Conservation (phyloP, 202 grass and related monocot species). For the Bolboschoenoplectus hybrid region DNA sequence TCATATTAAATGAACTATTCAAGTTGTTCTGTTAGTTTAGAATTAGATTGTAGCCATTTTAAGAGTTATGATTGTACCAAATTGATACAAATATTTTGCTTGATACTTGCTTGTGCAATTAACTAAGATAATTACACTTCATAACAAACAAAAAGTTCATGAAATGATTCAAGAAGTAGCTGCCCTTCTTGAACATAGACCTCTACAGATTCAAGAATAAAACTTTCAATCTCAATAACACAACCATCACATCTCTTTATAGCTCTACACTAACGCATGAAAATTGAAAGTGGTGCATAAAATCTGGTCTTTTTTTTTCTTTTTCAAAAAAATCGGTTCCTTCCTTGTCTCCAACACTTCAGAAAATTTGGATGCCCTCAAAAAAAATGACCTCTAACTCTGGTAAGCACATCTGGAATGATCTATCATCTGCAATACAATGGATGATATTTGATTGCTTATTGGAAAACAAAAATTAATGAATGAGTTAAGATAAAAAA, state of each 20-base stretch:
- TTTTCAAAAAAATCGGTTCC: background rate
- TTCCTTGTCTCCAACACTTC: background rate
- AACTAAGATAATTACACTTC: slow-evolving; percentile 17
- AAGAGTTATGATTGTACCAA: background rate
- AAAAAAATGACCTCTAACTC: slow-evolving; percentile 14
- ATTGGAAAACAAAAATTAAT: background rate
- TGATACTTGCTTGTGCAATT: slow-evolving; percentile 23
- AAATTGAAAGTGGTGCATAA: slow-evolving; percentile 5
- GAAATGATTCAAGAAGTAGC: background rate
- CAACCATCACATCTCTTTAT: slow-evolving; percentile 18
- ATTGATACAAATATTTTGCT: background rate
- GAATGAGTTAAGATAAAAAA: background rate
- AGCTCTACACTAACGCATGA: slow-evolving; percentile 28
- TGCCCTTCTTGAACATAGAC: background rate
- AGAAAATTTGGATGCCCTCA: background rate
- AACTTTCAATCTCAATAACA: slow-evolving; percentile 7
- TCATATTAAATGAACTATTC: slow-evolving; percentile 1
- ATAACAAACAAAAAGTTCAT: slow-evolving; percentile 11
- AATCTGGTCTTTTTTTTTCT: background rate
- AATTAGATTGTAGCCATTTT: slow-evolving; percentile 4
- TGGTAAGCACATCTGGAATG: slow-evolving; percentile 15
- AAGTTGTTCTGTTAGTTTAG: background rate
- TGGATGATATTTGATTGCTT: background rate
- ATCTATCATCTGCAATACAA: slow-evolving; percentile 27
- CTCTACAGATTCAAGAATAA: slow-evolving; percentile 8